Evolutionary conservation across 2,329 filamentous ascomycete species (phyloP).

Genomic region (Mycosphaerella sp.): DNA sequence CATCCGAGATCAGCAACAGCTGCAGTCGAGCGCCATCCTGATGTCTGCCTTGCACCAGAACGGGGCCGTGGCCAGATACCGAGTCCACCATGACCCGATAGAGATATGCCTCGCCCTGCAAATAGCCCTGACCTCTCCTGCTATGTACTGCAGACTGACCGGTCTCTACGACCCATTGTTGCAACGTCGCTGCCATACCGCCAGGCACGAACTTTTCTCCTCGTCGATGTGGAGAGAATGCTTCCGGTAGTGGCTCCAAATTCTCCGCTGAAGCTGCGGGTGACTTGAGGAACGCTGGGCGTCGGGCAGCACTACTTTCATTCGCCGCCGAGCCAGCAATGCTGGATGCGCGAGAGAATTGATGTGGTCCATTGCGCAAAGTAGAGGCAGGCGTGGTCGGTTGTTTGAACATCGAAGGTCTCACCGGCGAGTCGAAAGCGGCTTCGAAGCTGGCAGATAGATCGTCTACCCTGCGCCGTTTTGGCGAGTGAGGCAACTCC

Average conservation of each 20-base stretch:
- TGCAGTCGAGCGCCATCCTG: slow-evolving; percentile 13
- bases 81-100: slow-evolving; percentile 18
- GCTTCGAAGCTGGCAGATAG: slow-evolving; percentile 2
- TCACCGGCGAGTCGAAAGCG: slow-evolving; percentile 10
- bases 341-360: slow-evolving; percentile 14
- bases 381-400: slow-evolving; percentile 19
- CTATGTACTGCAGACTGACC: slow-evolving; percentile 28
- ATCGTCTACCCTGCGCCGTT: slow-evolving; percentile 26
- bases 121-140: slow-evolving; percentile 20
- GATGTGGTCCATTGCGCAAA: slow-evolving; percentile 5
- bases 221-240: slow-evolving; percentile 49
- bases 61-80: slow-evolving; percentile 18
- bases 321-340: slow-evolving; percentile 8
- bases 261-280: slow-evolving; percentile 29
- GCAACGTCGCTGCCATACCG: slow-evolving; percentile 45
- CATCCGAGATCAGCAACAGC: slow-evolving; percentile 21
- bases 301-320: slow-evolving; percentile 15
- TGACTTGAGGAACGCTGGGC: slow-evolving; percentile 38
- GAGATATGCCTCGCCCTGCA: slow-evolving; percentile 25
- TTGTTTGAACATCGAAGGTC: slow-evolving; percentile 17
- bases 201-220: slow-evolving; percentile 45
- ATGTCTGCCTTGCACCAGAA: slow-evolving; percentile 15
- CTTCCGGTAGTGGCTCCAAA: slow-evolving; percentile 42
- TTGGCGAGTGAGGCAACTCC: slow-evolving; percentile 26
- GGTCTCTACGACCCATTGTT: slow-evolving; percentile 47